Evolutionary conservation across 2,329 filamentous ascomycete species (phyloP), one percentile per base, ranked within the genome.

Genomic region (Fusarium denticulatum): DNA sequence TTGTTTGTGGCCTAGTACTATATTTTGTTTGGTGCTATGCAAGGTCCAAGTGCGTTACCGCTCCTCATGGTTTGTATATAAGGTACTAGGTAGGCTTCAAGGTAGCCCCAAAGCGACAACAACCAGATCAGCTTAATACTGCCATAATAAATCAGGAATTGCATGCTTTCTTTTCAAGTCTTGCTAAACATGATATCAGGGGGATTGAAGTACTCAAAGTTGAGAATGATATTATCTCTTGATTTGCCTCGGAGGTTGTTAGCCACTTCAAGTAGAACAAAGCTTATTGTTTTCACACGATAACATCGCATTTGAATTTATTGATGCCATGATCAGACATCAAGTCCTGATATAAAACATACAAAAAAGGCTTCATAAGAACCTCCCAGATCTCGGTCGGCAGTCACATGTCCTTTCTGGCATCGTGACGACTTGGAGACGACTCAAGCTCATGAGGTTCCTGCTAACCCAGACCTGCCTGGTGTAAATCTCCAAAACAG

Each of bases 261-360:
- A 37, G 36, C 36, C 36, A 37, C 36, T 37, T 37, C 50, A 42
- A 39, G 15, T 15, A 46, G 37, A 28, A 45, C 32, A 22, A n/a
- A 26, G 22, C 16, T 58, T 30, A 28, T 32, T 39, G 32, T 36
- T 61, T 59, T 39, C 46, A 49, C 30, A 62, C 30, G 28, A 36
- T 28, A 47, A 40, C 57, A 61, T 59, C 53, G 50, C 58, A 43
- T 69, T 65, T 53, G 40, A 47, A 49, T 71, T 55, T 73, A 64
- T 50, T 59, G 64, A 60, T 68, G 63, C 34, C 32, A 37, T 52
- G 60, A 60, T 57, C 58, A 62, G 67, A 69, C 64, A 65, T 66
- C 71, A 63, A 43, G 64, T 62, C 60, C 60, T 66, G 52, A 56
- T 74, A 66, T 74, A 74, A 74, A 74, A 74, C 71, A 74, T 74